These are phyloP conservation scores for Trifolium repens DNA, from an alignment of 306 rosid genomes.

Conservation along the genomic window DNA sequence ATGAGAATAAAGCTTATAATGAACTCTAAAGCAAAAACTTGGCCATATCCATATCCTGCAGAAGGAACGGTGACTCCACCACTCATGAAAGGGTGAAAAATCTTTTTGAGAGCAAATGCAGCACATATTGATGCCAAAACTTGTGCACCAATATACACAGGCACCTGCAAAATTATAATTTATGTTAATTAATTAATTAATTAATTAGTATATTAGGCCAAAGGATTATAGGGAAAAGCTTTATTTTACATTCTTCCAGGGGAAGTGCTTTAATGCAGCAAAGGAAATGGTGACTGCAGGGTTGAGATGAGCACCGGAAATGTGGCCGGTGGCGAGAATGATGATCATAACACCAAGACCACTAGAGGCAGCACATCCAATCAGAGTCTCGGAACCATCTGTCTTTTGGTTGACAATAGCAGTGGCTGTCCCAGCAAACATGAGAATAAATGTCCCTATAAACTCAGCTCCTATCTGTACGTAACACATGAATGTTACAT, in stretches of 20 bases:
- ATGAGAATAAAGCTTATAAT: conserved; percentile 84
- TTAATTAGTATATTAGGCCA: neutral
- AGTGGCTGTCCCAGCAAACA: conserved; percentile 73
- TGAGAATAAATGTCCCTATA: conserved; percentile 73
- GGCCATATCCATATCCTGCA: conserved; percentile 58
- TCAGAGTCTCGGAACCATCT: conserved; percentile 59
- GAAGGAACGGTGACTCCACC: conserved; percentile 92
- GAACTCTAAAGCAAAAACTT: conserved; percentile 82
- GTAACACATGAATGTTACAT: neutral
- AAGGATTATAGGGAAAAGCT: conserved; percentile 10
- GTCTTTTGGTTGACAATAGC: conserved; percentile 85
- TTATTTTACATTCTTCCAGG: conserved; percentile 69
- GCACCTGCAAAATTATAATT: conserved; percentile 54
- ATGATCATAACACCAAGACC: conserved; percentile 88
- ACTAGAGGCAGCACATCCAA: conserved; percentile 76
- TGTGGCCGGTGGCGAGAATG: conserved; percentile 80
- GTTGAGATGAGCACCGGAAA: conserved; percentile 94
- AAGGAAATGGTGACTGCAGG: conserved; percentile 86
- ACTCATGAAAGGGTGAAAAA: conserved; percentile 72
- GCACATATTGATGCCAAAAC: conserved; percentile 72
- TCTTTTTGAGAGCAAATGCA: conserved; percentile 65
- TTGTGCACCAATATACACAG: conserved; percentile 80
- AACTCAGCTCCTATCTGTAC: conserved; percentile 91
- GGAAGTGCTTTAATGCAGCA: conserved; percentile 87
- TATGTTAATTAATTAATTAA: neutral